Evolutionary conservation across 2,329 filamentous ascomycete species (phyloP), one percentile per base, ranked within the genome.

Genomic region (Talaromyces albobiverticillius): DNA sequence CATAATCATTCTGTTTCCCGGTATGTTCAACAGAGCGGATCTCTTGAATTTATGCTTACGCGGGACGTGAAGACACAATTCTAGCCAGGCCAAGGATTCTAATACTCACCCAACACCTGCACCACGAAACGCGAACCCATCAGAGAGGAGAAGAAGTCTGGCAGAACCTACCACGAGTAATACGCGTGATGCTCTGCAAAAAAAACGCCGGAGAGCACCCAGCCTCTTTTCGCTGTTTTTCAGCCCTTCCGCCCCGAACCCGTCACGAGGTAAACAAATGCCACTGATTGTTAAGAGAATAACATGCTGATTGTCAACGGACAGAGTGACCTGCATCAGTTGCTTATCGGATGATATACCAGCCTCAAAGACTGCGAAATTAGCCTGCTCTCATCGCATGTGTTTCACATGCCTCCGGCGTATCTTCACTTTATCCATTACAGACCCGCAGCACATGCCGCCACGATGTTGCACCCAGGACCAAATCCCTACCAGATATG

Each of bases 301-400:
- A 25, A 42, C 18, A 16, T 25, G 10, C 52, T 48, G 31, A 54
- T 31, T n/a, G n/a, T 18, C 26, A 11, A 32, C 34, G 18, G 18
- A 16, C 16, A 90, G 86, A 55, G 79, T 87, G 42, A 81, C 87
- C 63, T 95, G 90, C 63, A 75, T 90, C 46, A 83, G 82, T 22
- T 95, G 90, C 66, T 74, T 86, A 65, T 78, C 77, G 36, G 86
- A 89, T 59, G 85, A 89, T 58, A 73, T 88, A 2, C 82, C 85
- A 1, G 65, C 79, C 9, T 77, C 77, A 56, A 85, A 83, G 68
- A 82, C 86, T 31, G 85, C 85, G 34, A 88, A 86, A 67, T 81
- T 95, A 32, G 81, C 83, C 60, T 95, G 91, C 67, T 84, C 84
- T 2, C 90, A 95, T 70, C 82, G 84, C 58, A 91, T 93, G 87